A percentile compares a stretch with the other conserved stretches of the same genome.
Conservation (phyloP, 2,329 filamentous ascomycete genomes). For the Didymella lethalis region DNA sequence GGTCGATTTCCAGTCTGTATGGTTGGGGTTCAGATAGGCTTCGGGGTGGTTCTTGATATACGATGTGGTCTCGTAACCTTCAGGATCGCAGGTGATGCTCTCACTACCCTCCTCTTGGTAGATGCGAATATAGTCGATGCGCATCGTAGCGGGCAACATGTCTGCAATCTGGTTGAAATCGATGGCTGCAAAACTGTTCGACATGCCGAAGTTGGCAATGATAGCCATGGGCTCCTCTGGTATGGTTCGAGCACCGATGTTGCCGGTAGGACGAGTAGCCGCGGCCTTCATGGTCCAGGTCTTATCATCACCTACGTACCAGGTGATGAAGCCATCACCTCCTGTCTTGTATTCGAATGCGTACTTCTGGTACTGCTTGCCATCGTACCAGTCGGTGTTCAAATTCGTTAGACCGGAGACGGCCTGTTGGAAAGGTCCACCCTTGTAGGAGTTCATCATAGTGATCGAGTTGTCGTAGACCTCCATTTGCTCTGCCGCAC, state of each 20-base stretch:
- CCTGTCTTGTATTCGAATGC: constrained; percentile 66
- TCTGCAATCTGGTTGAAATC: constrained; percentile 64
- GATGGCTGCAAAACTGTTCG: constrained; percentile 68
- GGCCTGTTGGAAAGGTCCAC: constrained; percentile 64
- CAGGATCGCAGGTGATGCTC: constrained; percentile 72
- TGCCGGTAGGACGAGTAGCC: constrained; percentile 72
- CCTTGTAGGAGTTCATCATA: constrained; percentile 62
- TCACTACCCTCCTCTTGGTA: constrained; percentile 69
- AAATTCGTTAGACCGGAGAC: constrained; percentile 62
- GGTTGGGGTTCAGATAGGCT: constrained; percentile 69
- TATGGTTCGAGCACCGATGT: constrained; percentile 70
- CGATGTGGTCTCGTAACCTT: constrained; percentile 69
- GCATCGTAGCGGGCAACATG: constrained; percentile 69
- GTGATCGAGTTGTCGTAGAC: constrained; percentile 67
- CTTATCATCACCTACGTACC: constrained; percentile 71
- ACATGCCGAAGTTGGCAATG: constrained; percentile 76
- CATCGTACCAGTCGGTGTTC: constrained; percentile 67
- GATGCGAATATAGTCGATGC: constrained; percentile 74
- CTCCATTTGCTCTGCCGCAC: constrained; percentile 64
- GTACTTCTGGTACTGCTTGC: constrained; percentile 63
- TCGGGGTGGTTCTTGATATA: constrained; percentile 70
- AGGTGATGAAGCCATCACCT: constrained; percentile 67
- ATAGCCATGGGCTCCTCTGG: constrained; percentile 73
- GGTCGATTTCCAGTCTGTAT: constrained; percentile 65
- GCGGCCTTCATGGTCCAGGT: constrained; percentile 70